Evolutionary conservation across 1,284 basidiomycete species (phyloP).

Genomic region (Baeospora myosura): DNA sequence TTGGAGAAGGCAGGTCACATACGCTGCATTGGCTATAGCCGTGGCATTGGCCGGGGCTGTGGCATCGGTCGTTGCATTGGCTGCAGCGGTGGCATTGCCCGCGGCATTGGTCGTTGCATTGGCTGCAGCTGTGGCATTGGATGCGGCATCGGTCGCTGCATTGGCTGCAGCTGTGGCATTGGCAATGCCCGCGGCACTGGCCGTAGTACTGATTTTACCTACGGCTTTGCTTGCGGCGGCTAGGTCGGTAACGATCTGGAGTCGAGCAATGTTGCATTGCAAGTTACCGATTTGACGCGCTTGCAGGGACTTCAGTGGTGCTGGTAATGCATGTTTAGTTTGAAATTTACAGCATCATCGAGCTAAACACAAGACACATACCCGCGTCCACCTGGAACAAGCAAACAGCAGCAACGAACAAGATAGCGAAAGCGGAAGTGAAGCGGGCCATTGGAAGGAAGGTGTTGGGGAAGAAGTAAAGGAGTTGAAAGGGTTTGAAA

Average conservation of each 20-base stretch:
- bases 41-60: neutral
- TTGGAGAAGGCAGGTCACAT: neutral
- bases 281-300: conserved; percentile 25
- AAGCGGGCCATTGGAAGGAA: conserved; percentile 1
- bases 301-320: neutral
- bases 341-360: neutral
- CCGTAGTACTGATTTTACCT: conserved; percentile 16
- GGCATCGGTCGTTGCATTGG: neutral
- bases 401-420: neutral
- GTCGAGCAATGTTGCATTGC: conserved; percentile 28
- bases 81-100: neutral
- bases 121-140: neutral
- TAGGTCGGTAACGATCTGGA: conserved; percentile 24
- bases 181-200: no score
- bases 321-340: neutral
- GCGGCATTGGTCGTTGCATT: neutral
- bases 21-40: neutral
- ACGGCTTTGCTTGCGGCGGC: conserved; percentile 23
- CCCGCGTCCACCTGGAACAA: conserved; percentile 4
- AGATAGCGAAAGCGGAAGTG: neutral
- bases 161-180: neutral
- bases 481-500: neutral
- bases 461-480: neutral
- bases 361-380: neutral
- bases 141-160: neutral